A percentile compares a stretch with the other conserved stretches of the same genome.
These are phyloP conservation scores for Diaporthe australafricana DNA, from an alignment of 2,329 filamentous ascomycete species.

Conservation along the genomic window DNA sequence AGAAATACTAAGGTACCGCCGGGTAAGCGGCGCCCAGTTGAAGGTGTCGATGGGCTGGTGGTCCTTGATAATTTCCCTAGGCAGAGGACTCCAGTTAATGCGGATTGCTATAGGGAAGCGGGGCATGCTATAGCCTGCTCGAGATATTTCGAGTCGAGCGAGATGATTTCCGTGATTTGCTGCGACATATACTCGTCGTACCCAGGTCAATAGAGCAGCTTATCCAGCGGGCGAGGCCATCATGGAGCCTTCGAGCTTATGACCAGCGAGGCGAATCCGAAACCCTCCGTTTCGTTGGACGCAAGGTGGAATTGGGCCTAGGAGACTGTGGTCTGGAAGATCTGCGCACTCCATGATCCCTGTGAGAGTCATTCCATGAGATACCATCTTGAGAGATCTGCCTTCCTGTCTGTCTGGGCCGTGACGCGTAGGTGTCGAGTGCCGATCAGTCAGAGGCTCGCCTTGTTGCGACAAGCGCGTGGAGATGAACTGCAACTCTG, in stretches of 20 bases:
- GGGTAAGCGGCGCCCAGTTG: not conserved
- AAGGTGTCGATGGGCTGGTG: not conserved
- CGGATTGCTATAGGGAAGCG: slow-evolving; percentile 9
- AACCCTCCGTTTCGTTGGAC: not conserved
- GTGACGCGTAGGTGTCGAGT: not conserved
- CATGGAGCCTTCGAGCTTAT: slow-evolving; percentile 8
- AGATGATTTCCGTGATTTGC: not conserved
- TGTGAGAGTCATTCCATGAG: not conserved
- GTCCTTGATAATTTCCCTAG: slow-evolving; percentile 6
- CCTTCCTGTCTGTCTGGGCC: not conserved
- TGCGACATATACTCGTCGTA: not conserved
- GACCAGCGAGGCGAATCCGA: not conserved
- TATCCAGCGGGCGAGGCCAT: not conserved
- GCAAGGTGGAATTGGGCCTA: not conserved
- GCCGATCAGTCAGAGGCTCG: not conserved
- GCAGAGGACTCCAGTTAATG: not conserved
- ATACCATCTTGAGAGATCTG: not conserved
- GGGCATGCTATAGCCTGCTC: slow-evolving; percentile 8
- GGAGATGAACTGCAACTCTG: slow-evolving; percentile 19
- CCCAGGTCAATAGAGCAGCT: not conserved
- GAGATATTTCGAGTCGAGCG: not conserved
- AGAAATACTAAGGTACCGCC: slow-evolving; percentile 18
- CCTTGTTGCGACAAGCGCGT: slow-evolving; percentile 2
- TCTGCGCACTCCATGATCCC: not conserved
- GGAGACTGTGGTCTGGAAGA: not conserved